Evolutionary conservation across 495 filamentous ascomycete genomes (phyloP).

Genomic region (Aspergillus haitiensis): DNA sequence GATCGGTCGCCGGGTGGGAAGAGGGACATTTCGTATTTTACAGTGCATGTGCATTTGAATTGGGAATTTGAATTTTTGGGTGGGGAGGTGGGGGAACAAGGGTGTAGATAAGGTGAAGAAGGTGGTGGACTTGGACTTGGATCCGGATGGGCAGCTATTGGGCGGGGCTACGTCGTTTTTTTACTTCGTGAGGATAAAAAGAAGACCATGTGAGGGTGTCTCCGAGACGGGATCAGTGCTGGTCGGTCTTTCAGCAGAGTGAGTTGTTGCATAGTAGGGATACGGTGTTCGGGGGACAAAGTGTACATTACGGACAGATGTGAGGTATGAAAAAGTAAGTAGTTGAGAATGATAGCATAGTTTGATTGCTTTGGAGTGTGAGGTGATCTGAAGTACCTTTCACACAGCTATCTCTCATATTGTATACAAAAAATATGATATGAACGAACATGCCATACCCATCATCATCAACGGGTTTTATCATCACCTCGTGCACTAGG

Average conservation of each 20-base stretch:
- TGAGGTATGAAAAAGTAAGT: constrained; percentile 57
- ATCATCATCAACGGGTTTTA: no score
- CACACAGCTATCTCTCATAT: no score
- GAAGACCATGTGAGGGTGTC: constrained; percentile 57
- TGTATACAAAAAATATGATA: no score
- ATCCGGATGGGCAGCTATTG: constrained; percentile 22
- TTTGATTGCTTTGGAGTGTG: no score
- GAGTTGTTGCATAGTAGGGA: constrained; percentile 70
- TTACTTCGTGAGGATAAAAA: constrained; percentile 45
- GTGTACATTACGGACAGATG: constrained; percentile 72
- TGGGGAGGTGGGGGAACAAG: no score
- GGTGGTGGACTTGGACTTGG: constrained; percentile 17
- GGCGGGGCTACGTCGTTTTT: constrained; percentile 70
- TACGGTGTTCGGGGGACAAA: constrained; percentile 67
- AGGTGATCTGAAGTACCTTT: no score
- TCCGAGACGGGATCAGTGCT: constrained; percentile 68
- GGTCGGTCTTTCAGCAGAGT: constrained; percentile 73
- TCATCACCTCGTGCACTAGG: no score
- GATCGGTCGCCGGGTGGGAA: constrained; percentile 60
- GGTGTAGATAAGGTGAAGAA: no score
- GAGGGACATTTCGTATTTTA: constrained; percentile 64
- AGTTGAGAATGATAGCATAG: no score
- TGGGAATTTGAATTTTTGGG: no score
- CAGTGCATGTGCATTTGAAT: constrained; percentile 85
- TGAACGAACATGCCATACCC: no score